These are phyloP conservation scores for Pseudozyma thailandica DNA, from an alignment of 1,284 basidiomycete genomes.

Conservation along the genomic window DNA sequence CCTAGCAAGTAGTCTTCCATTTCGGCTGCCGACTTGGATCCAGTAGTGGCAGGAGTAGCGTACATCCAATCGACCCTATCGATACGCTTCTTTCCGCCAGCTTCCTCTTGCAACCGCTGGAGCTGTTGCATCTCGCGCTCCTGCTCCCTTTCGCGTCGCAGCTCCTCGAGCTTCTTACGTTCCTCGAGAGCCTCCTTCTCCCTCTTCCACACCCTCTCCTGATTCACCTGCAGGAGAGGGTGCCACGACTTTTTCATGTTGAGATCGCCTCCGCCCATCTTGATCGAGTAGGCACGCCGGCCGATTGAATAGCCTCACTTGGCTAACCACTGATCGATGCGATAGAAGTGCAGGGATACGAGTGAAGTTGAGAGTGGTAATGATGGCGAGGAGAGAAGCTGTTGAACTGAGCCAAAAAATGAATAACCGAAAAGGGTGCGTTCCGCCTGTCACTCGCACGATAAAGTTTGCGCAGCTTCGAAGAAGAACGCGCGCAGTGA, in stretches of 20 bases:
- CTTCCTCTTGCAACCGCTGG: constrained; percentile 80
- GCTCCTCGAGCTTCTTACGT: constrained; percentile 95
- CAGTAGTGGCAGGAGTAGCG: constrained; percentile 87
- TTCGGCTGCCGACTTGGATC: constrained; percentile 78
- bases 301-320: constrained; percentile 1
- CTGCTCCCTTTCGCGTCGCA: constrained; percentile 96
- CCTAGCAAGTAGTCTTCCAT: constrained; percentile 95
- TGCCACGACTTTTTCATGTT: constrained; percentile 95
- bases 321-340: background rate
- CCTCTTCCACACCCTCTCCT: constrained; percentile 98
- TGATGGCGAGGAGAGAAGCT: constrained; percentile 3
- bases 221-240: constrained; percentile 95
- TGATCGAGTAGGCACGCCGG: constrained; percentile 68
- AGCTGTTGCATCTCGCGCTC: constrained; percentile 95
- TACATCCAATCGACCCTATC: constrained; percentile 99
- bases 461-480: no score
- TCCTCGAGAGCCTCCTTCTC: constrained; percentile 97
- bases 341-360: background rate
- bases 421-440: constrained; percentile 7
- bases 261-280: constrained; percentile 84
- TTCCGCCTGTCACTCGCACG: constrained; percentile 20
- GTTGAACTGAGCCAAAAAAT: background rate
- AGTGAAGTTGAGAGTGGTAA: background rate
- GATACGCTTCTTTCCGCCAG: constrained; percentile 90
- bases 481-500: constrained; percentile 19